A percentile compares a stretch with the other conserved stretches of the same genome.
phyloP scores from a whole-genome alignment of 2,329 filamentous ascomycete species.

The Ophiocordyceps camponoti-floridani region DNA sequence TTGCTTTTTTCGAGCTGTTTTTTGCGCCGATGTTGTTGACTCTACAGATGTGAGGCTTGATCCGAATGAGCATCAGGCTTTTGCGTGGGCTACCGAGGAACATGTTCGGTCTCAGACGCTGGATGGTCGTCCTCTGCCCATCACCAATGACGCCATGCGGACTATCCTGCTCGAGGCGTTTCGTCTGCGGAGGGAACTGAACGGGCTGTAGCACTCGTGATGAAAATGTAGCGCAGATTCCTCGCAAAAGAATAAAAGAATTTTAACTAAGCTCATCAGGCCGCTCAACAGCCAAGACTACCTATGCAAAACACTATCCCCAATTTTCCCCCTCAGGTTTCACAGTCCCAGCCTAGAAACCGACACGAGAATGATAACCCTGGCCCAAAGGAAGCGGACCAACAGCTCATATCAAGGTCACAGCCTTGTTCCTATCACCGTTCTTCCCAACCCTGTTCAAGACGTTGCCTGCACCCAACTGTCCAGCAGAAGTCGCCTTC shows the following conservation, averaged over 20 bases:
- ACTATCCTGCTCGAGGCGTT: not conserved
- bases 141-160: not conserved
- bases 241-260: no score
- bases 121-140: not conserved
- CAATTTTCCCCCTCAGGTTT: no score
- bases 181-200: not conserved
- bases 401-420: no score
- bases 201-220: not conserved
- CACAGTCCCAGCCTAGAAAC: no score
- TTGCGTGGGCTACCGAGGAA: slow-evolving; percentile 12
- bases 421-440: no score
- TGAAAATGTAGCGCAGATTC: no score
- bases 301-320: no score
- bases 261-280: no score
- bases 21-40: slow-evolving; percentile 6
- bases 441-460: not conserved
- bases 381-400: no score
- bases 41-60: slow-evolving; percentile 8
- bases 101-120: slow-evolving; percentile 3
- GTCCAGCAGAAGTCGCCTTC: not conserved
- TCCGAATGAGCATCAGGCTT: slow-evolving; percentile 13
- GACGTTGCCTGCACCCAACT: not conserved
- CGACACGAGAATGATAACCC: no score
- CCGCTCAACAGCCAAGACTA: no score
- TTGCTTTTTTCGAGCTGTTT: slow-evolving; percentile 1